Percentiles rank a stretch among this genome's conserved stretches.
Evolutionary conservation across 495 filamentous ascomycete genomes (phyloP).

Genomic region (Lepidopterella palustris): DNA sequence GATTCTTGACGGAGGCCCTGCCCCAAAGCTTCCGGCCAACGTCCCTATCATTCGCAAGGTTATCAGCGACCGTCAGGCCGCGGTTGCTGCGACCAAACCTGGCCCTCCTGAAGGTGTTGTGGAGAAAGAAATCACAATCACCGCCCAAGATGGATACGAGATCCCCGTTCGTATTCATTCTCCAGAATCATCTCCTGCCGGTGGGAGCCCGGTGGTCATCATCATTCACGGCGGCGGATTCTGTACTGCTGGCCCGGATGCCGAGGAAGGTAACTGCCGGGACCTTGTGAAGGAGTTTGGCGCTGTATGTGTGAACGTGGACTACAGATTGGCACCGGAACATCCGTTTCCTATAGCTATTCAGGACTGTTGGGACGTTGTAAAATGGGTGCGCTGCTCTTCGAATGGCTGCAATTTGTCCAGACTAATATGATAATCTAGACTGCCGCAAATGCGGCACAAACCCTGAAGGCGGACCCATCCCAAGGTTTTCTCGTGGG

Average conservation of each 20-base stretch:
- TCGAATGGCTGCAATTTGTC: too few relatives aligned
- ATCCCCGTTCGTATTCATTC: slow-evolving; percentile 22
- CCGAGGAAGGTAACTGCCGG: slow-evolving; percentile 26
- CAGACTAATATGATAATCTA: too few relatives aligned
- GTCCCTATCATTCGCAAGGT: too few relatives aligned
- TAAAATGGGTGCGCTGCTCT: too few relatives aligned
- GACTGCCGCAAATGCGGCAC: too few relatives aligned
- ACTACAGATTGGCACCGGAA: slow-evolving; percentile 17
- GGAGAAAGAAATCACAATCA: slow-evolving; percentile 16
- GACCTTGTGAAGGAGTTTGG: slow-evolving; percentile 21
- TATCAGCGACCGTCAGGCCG: too few relatives aligned
- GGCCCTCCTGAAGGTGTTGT: slow-evolving; percentile 19
- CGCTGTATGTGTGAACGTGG: slow-evolving; percentile 25
- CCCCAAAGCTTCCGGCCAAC: too few relatives aligned
- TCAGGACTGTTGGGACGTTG: slow-evolving; percentile 5
- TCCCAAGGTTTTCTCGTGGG: slow-evolving; percentile 8
- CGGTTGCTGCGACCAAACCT: too few relatives aligned
- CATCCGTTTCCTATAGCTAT: slow-evolving; percentile 1
- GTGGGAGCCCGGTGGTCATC: slow-evolving; percentile 20
- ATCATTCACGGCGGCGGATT: slow-evolving; percentile 27
- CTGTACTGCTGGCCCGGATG: slow-evolving; percentile 20
- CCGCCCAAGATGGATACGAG: slow-evolving; percentile 14
- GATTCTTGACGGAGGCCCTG: too few relatives aligned
- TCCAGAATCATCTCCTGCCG: slow-evolving; percentile 6
- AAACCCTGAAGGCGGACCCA: not conserved